phyloP scores from a whole-genome alignment of 257 asterid genomes.

The Verbascum thapsus region DNA sequence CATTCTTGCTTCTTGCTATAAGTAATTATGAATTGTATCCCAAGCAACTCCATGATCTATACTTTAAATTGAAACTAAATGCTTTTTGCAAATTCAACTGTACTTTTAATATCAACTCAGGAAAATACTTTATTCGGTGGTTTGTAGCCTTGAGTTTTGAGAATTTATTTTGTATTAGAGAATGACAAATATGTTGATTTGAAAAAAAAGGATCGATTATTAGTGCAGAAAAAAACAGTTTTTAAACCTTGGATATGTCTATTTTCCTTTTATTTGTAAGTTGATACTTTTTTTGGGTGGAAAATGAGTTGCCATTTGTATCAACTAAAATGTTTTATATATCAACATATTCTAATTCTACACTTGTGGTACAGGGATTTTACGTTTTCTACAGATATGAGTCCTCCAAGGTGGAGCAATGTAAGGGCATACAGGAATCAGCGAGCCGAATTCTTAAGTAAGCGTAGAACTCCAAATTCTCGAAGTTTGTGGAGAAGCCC shows the following conservation, averaged over 20 bases:
- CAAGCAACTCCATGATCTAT: neutral
- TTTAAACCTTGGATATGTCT: neutral
- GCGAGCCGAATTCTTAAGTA: conserved; percentile 70
- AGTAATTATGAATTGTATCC: conserved; percentile 1
- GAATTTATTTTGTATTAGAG: neutral
- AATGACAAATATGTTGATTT: neutral
- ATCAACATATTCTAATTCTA: conserved; percentile 19
- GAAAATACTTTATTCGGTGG: conserved; percentile 8
- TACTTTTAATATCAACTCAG: neutral
- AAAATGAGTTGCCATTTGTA: conserved; percentile 6
- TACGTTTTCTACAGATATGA: conserved; percentile 40
- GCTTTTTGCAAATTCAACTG: neutral
- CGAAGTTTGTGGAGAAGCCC: conserved; percentile 46
- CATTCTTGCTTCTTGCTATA: conserved; percentile 21
- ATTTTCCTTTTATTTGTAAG: conserved; percentile 5
- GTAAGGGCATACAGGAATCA: conserved; percentile 38
- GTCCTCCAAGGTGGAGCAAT: conserved; percentile 41
- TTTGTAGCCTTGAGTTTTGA: conserved; percentile 15
- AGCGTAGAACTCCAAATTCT: conserved; percentile 44
- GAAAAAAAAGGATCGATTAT: neutral
- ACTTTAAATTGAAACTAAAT: neutral
- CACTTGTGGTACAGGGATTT: conserved; percentile 44
- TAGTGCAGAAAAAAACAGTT: conserved; percentile 1
- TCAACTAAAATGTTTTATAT: neutral
- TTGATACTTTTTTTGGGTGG: neutral